phyloP scores from a whole-genome alignment of 192 early-diverging fungal species.

The Thoreauomyces humboldtii region DNA sequence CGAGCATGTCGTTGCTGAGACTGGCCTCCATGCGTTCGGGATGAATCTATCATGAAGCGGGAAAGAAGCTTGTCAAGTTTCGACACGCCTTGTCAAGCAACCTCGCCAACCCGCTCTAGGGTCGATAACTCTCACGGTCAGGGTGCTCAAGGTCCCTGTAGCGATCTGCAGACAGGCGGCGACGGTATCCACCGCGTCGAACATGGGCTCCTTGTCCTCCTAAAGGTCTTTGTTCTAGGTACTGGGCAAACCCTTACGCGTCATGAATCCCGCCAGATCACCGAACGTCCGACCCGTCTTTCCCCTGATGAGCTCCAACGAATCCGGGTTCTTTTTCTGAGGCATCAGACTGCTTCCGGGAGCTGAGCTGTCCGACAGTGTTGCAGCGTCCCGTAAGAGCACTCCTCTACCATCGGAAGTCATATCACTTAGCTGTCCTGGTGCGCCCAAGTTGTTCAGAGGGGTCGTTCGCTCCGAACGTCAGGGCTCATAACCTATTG shows the following conservation, averaged over 20 bases:
- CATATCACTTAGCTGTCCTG: too few species aligned
- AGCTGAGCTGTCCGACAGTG: too few species aligned
- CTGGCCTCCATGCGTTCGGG: slow-evolving; percentile 77
- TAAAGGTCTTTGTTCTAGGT: slow-evolving; percentile 99
- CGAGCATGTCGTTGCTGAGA: slow-evolving; percentile 91
- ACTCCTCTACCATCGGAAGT: too few species aligned
- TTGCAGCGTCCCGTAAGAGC: too few species aligned
- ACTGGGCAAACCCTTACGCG: slow-evolving; percentile 92
- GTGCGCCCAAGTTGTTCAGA: too few species aligned
- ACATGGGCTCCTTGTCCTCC: slow-evolving; percentile 99
- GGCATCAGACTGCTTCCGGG: slow-evolving; percentile 98
- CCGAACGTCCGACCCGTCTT: slow-evolving; percentile 97
- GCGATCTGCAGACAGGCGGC: slow-evolving; percentile 90
- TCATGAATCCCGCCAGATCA: slow-evolving; percentile 93
- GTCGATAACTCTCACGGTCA: too few species aligned
- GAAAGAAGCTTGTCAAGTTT: too few species aligned
- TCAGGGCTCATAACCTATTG: too few species aligned
- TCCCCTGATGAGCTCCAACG: slow-evolving; percentile 90
- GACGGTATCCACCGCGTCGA: slow-evolving; percentile 90
- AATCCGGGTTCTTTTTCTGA: slow-evolving; percentile 99
- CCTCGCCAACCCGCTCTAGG: too few species aligned
- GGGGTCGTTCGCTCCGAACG: too few species aligned
- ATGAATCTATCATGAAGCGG: slow-evolving; percentile 78
- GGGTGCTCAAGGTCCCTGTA: slow-evolving; percentile 86
- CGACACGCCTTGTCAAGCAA: too few species aligned